These are phyloP conservation scores for Candolleomyces aberdarensis DNA, from an alignment of 768 basidiomycete species.

Conservation along the genomic window DNA sequence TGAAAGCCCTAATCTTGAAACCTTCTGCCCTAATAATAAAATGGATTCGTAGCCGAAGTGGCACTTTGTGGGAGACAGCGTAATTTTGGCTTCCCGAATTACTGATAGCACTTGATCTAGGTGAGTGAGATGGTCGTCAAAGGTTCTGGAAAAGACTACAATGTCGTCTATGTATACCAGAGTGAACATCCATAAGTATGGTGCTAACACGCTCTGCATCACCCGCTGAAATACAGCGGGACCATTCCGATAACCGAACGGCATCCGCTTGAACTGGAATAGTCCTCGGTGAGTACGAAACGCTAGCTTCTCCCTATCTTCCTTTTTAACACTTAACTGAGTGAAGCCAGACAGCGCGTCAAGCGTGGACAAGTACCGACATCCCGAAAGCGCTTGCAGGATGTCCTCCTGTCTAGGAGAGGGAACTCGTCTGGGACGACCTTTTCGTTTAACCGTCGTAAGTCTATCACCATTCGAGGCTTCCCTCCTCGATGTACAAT, in stretches of 20 bases:
- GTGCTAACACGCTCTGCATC: slow-evolving; percentile 35
- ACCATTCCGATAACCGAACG: slow-evolving; percentile 34
- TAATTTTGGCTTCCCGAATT: slow-evolving; percentile 25
- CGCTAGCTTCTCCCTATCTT: slow-evolving; percentile 30
- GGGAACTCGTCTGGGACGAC: slow-evolving; percentile 16
- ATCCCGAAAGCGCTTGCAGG: slow-evolving; percentile 25
- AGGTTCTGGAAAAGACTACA: slow-evolving; percentile 26
- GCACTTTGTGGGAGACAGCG: slow-evolving; percentile 32
- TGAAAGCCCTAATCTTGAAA: slow-evolving; percentile 17
- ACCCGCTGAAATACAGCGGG: slow-evolving; percentile 39
- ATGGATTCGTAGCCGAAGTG: slow-evolving; percentile 30
- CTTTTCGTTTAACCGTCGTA: slow-evolving; percentile 19
- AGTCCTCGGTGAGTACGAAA: slow-evolving; percentile 38
- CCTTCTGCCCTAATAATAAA: slow-evolving; percentile 36
- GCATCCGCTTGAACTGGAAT: slow-evolving; percentile 39
- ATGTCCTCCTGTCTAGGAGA: slow-evolving; percentile 19
- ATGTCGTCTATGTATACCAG: slow-evolving; percentile 44
- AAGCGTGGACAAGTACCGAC: slow-evolving; percentile 29
- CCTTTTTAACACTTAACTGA: slow-evolving; percentile 22
- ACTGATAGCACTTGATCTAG: slow-evolving; percentile 26
- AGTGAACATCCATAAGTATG: slow-evolving; percentile 35
- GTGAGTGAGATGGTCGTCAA: slow-evolving; percentile 28
- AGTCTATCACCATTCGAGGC: slow-evolving; percentile 32
- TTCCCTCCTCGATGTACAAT: slow-evolving; percentile 26
- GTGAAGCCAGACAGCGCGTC: slow-evolving; percentile 32